Percentiles rank a stretch among this genome's conserved stretches.
Evolutionary conservation across 257 asterid genomes (phyloP).

Genomic region (Scutellaria galericulata): DNA sequence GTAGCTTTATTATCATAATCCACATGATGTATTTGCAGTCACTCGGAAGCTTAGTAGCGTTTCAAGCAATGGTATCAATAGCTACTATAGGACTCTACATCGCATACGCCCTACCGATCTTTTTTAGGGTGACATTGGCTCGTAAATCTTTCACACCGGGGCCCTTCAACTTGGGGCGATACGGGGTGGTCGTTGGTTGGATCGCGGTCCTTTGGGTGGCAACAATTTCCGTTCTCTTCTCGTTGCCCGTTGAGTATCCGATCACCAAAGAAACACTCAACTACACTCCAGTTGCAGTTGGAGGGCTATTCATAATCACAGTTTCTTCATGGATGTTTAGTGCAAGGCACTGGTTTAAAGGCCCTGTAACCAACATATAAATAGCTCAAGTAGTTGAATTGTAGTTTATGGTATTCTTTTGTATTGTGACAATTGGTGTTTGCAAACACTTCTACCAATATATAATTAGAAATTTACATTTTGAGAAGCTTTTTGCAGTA

Average conservation of each 20-base stretch:
- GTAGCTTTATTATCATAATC: background rate
- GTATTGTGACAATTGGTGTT: no score
- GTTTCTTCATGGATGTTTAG: conserved; percentile 75
- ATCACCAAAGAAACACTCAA: conserved; percentile 76
- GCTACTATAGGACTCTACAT: conserved; percentile 96
- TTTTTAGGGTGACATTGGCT: conserved; percentile 86
- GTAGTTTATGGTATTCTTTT: no score
- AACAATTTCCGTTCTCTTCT: conserved; percentile 83
- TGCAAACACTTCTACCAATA: no score
- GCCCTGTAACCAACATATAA: conserved; percentile 81
- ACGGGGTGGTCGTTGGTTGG: conserved; percentile 78
- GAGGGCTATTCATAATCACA: conserved; percentile 67
- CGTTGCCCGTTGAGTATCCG: conserved; percentile 89
- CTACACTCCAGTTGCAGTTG: conserved; percentile 96
- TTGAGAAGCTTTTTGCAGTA: no score
- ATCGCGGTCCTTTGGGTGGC: conserved; percentile 83
- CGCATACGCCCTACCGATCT: conserved; percentile 92
- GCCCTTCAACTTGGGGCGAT: conserved; percentile 85
- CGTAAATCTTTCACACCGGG: conserved; percentile 76
- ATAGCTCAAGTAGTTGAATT: background rate
- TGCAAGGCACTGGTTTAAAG: conserved; percentile 92
- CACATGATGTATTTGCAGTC: conserved; percentile 57
- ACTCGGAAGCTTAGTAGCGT: conserved; percentile 93
- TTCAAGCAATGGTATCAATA: conserved; percentile 96
- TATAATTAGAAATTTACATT: no score